Base-by-base conservation (phyloP, 2,329 filamentous ascomycete genomes). In the Hymenotorrendiella dingleyae region DNA sequence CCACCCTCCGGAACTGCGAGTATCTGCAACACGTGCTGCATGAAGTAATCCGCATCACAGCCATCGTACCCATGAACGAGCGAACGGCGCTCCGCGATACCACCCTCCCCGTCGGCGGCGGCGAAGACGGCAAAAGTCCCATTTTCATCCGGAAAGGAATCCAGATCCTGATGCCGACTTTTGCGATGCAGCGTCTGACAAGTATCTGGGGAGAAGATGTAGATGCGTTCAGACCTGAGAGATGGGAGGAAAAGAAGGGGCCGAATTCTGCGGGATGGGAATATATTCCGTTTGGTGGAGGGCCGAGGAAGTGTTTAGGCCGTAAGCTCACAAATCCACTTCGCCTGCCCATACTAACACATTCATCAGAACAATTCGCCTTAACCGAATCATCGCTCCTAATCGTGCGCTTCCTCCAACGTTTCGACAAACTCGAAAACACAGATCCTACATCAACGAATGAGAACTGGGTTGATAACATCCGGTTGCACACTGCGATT, bases 21-120 rank as follows among this genome's bases (percentile, higher is more conserved):
- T 81, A 80, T 45, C 60, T 82, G 12, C 73, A 73, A 55, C 73
- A 67, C 60, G 71, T 74, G 10, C 49, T 81, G 40, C 78, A 71
- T 71, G 55, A 9, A 73, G 54, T 34, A 38, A 26, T 32, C 27
- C 16, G 4, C 20, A 19, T 20, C 21, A 24, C 17, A 17, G 6
- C 73, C 4, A 63, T 70, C 12, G 44, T 57, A 2, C 57, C 57
- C 8, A 16, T 46, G 2, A 62, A 60, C 44, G 42, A 33, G 17
- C 54, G 57, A 12, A 22, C 16, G 3, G 72, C 73, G 3, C 57
- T 64, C 9, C 58, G 60, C 26, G 71, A 76, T 32, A 60, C 55
- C 3, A 49, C 49, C 2, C 45, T 64, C 3, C 61, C 61, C 2
- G 16, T 27, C 2, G 61, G 60, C 6, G 60, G 61, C 4, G 60